Evolutionary conservation across 768 basidiomycete genomes (phyloP), one percentile per base, ranked within the genome.

Genomic region (Hemileccinum rubropunctum): DNA sequence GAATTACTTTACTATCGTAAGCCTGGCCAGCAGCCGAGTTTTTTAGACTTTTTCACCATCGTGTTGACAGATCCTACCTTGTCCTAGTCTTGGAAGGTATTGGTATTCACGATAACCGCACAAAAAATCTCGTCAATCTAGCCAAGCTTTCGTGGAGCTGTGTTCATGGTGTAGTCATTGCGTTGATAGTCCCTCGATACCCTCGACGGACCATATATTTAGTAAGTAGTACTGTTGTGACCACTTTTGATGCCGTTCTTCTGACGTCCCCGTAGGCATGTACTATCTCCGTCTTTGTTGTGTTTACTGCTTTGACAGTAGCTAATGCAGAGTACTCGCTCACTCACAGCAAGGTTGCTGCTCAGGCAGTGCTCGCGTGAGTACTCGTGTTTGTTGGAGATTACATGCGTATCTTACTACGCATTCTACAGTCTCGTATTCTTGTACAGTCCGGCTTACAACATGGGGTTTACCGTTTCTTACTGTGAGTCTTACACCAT

Each of bases 211-310:
- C 11, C 10, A 39, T 58, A 20, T 52, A 47, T 44, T 35, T 61
- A 17, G 60, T 61, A 11, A 52, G 57, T 32, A 23, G 15, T 12
- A 12, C 70, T 83, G 11, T n/a, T 14, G 13, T 27, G n/a, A 23
- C 23, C 21, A 9, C 27, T 30, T 18, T 4, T n/a, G 27, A 3
- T 36, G 20, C 36, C 35, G 34, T 23, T 23, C 11, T 44, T 14
- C 21, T 47, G 42, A 47, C 26, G 4, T 13, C 33, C 30, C 6
- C 8, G 5, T 33, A 61, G 59, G 23, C 32, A 2, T 52, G 56
- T n/a, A 46, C 57, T 13, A 48, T 62, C 14, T 50, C 60, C n/a
- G 35, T 61, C 11, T 45, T 59, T 8, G 15, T 52, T 10, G 21
- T 58, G 1, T 52, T 61, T 17, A 40, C 26, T 13, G 40, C 59